These are phyloP conservation scores for Trichoderma erinaceum DNA, from an alignment of 495 filamentous ascomycete genomes.

Conservation along the genomic window DNA sequence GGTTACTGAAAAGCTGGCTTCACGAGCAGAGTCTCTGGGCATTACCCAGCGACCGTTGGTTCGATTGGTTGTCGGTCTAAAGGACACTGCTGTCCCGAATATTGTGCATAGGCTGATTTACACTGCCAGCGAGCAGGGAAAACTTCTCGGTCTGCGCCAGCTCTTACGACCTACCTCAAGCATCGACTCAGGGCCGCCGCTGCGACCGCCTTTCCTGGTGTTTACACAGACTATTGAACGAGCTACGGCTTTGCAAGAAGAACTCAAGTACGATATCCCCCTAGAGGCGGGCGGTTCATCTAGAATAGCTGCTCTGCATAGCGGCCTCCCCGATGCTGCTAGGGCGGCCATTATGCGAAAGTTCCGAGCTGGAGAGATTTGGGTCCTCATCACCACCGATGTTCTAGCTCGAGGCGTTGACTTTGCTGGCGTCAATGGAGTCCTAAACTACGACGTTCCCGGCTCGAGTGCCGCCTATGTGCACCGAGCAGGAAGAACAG, in stretches of 20 bases:
- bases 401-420: constrained; percentile 85
- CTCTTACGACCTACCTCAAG: constrained; percentile 73
- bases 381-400: constrained; percentile 94
- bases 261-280: constrained; percentile 93
- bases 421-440: constrained; percentile 85
- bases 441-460: constrained; percentile 95
- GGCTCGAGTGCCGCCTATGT: constrained; percentile 83
- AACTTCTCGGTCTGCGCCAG: constrained; percentile 85
- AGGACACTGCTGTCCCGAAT: constrained; percentile 90
- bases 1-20: constrained; percentile 43
- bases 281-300: constrained; percentile 75
- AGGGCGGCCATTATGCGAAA: constrained; percentile 77
- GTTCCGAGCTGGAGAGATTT: constrained; percentile 88
- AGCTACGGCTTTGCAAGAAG: constrained; percentile 77
- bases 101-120: constrained; percentile 85
- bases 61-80: constrained; percentile 86
- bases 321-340: constrained; percentile 68
- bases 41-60: constrained; percentile 49
- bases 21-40: constrained; percentile 51
- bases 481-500: constrained; percentile 88
- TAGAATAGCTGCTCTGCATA: constrained; percentile 85
- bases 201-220: constrained; percentile 84
- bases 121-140: constrained; percentile 86
- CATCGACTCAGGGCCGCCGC: constrained; percentile 48
- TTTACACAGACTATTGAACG: constrained; percentile 93